Conservation (phyloP, 192 early-diverging fungal genomes). For the Coemansia sp. region DNA sequence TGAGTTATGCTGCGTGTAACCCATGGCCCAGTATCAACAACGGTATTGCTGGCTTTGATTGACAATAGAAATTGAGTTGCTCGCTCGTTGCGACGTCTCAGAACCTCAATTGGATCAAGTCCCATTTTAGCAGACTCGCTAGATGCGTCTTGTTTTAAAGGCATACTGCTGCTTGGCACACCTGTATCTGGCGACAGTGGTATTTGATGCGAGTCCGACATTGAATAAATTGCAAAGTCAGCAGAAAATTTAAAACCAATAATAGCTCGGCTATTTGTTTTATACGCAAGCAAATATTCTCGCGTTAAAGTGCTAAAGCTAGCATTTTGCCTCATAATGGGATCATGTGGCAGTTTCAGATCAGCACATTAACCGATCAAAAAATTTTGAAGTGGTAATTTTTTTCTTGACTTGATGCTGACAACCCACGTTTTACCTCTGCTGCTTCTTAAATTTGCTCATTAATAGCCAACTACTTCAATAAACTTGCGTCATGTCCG, state of each 20-base stretch:
- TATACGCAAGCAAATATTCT: not conserved
- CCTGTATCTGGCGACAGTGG: not conserved
- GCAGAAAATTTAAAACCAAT: not conserved
- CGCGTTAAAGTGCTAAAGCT: not conserved
- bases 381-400: not conserved
- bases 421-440: not conserved
- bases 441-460: not conserved
- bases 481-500: not conserved
- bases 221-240: not conserved
- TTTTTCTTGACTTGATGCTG: not conserved
- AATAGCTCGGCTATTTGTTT: not conserved
- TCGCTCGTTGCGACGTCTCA: slow-evolving; percentile 32
- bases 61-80: slow-evolving; percentile 36
- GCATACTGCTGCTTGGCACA: not conserved
- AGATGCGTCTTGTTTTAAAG: not conserved
- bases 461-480: not conserved
- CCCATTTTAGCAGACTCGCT: not conserved
- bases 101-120: not conserved
- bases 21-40: slow-evolving; percentile 6
- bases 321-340: not conserved
- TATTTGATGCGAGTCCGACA: not conserved
- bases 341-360: not conserved
- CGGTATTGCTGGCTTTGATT: slow-evolving; percentile 35
- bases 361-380: not conserved
- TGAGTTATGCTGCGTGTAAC: not conserved